A percentile compares a stretch with the other conserved stretches of the same genome.
These are phyloP conservation scores for Talinum fruticosum DNA, from an alignment of 148 eudicot species.

Conservation along the genomic window DNA sequence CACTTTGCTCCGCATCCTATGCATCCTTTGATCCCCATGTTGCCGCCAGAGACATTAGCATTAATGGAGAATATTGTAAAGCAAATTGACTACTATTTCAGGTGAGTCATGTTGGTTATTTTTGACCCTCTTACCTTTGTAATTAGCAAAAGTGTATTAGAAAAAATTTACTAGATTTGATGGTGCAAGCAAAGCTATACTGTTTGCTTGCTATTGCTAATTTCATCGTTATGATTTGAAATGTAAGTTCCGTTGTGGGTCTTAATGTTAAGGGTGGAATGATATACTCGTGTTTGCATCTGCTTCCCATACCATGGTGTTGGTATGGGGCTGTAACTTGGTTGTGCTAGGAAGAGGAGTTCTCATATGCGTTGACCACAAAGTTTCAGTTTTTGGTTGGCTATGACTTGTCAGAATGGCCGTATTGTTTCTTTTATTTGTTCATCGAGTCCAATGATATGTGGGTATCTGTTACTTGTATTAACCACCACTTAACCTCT, in stretches of 20 bases:
- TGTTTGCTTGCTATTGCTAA: background rate
- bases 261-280: background rate
- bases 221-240: background rate
- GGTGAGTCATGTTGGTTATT: conserved; percentile 40
- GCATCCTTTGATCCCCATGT: conserved; percentile 35
- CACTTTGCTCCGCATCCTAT: conserved; percentile 48
- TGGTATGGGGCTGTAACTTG: background rate
- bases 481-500: background rate
- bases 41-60: conserved; percentile 48
- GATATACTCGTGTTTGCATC: background rate
- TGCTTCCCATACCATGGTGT: background rate
- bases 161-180: too few relatives aligned
- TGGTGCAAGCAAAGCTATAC: background rate
- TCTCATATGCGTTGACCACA: background rate
- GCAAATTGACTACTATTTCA: conserved; percentile 95
- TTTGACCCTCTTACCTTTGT: background rate
- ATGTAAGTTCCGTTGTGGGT: background rate
- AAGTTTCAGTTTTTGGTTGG: background rate
- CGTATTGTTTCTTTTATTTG: background rate
- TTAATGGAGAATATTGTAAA: conserved; percentile 56
- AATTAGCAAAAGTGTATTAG: too few relatives aligned
- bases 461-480: background rate
- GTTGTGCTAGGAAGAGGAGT: background rate
- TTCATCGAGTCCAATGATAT: background rate
- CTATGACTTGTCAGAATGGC: background rate